Base-by-base conservation (phyloP, 345 rosid genomes). In the Tarenaya hassleriana region DNA sequence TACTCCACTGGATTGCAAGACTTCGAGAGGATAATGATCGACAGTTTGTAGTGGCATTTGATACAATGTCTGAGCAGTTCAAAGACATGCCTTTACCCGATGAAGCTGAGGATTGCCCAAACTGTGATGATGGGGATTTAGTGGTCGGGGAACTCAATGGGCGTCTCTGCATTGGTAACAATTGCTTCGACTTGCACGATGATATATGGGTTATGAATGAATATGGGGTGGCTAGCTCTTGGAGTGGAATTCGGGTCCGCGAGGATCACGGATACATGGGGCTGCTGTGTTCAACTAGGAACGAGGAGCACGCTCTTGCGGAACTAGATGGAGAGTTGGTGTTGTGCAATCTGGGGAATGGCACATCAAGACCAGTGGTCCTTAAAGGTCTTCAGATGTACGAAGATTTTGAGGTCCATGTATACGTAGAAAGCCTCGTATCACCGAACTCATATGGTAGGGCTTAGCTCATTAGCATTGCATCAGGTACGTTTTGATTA, bases 301-400 rank as follows among this genome's bases (percentile, higher is more conserved):
- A 68, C 7, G 19, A 46, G 8, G 69, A 62, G 33, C 61, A 66
- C 34, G 69, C 61, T 16, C 47, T 76, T 44, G 1, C 73, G 10
- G 75, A 67, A 63, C 40, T 76, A 46, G 81, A 76, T 64, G 78
- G 74, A 17, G 71, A 58, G 5, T 50, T 76, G 62, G 47, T 73
- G 10, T 17, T 70, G 67, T 76, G 70, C 56, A 73, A 70, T 41
- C 51, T 76, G 9, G 55, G 43, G 43, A 52, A 55, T 0, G 21
- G 44, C 49, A 55, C 64, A 8, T 70, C 27, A 17, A 56, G 41
- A 50, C 34, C 41, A 16, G 19, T 73, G 1, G 69, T 39, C 11
- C 55, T 76, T 40, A 34, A 62, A 5, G 74, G 78, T 68, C 31
- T 37, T 43, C 31, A 57, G 56, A 65, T 59, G 18, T 52, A 64